Conservation (phyloP, 2,329 filamentous ascomycete genomes). For the Venturia aucupariae region DNA sequence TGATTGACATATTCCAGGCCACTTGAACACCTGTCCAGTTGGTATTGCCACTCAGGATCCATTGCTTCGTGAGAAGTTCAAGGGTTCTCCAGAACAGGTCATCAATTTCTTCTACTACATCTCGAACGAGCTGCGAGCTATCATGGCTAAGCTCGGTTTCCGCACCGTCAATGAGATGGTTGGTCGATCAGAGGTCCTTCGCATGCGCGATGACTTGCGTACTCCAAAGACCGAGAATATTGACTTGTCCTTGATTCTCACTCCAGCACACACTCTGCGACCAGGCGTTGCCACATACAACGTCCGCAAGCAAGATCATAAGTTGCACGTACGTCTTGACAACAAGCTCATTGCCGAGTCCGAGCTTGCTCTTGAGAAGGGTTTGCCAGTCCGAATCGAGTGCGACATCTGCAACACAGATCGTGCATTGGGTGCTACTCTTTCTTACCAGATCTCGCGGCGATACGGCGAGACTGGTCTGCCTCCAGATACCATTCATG, state of each 20-base stretch:
- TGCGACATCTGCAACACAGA: slow-evolving; percentile 96
- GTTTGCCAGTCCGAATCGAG: slow-evolving; percentile 84
- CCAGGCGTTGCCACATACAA: slow-evolving; percentile 95
- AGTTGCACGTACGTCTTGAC: slow-evolving; percentile 83
- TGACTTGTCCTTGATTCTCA: slow-evolving; percentile 84
- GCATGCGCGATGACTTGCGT: slow-evolving; percentile 78
- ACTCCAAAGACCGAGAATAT: slow-evolving; percentile 88
- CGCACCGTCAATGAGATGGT: slow-evolving; percentile 98
- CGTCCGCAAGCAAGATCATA: slow-evolving; percentile 93
- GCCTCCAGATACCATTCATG: slow-evolving; percentile 87
- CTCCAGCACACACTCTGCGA: slow-evolving; percentile 89
- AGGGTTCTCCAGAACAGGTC: slow-evolving; percentile 86
- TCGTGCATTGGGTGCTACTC: slow-evolving; percentile 81
- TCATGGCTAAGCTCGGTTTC: slow-evolving; percentile 94
- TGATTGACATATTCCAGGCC: slow-evolving; percentile 15
- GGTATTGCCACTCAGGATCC: slow-evolving; percentile 94
- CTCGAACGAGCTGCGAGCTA: slow-evolving; percentile 88
- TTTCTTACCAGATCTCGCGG: slow-evolving; percentile 94
- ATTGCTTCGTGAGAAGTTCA: slow-evolving; percentile 88
- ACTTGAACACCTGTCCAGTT: slow-evolving; percentile 72
- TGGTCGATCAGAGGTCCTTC: slow-evolving; percentile 77
- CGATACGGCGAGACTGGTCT: slow-evolving; percentile 82
- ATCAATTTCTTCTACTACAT: slow-evolving; percentile 99
- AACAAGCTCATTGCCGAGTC: slow-evolving; percentile 97
- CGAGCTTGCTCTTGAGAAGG: slow-evolving; percentile 89